A percentile compares a stretch with the other conserved stretches of the same genome.
Conservation (phyloP, 345 rosid species). For the Lenwebbia sp. region DNA sequence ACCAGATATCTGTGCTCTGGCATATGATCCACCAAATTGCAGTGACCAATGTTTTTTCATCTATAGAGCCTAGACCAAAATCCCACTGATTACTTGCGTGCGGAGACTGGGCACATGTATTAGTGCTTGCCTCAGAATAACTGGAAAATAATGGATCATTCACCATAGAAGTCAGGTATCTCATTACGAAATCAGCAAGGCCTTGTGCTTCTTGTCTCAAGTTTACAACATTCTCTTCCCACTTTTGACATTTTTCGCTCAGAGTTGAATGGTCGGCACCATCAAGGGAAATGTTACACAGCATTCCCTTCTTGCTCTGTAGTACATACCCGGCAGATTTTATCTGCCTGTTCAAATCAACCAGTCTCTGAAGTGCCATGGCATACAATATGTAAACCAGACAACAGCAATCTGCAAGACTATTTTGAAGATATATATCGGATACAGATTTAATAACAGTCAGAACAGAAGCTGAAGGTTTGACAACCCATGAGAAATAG, state of each 20-base stretch:
- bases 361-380: slow-evolving; percentile 76
- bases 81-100: slow-evolving; percentile 33
- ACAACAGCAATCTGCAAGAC: slow-evolving; percentile 34
- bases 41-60: slow-evolving; percentile 40
- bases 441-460: slow-evolving; percentile 43
- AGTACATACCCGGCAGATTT: slow-evolving; percentile 53
- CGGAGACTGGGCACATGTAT: slow-evolving; percentile 8
- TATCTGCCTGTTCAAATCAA: slow-evolving; percentile 70
- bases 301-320: slow-evolving; percentile 25
- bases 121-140: slow-evolving; percentile 4
- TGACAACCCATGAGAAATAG: slow-evolving; percentile 68
- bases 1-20: slow-evolving; percentile 75
- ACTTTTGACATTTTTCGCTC: slow-evolving; percentile 25
- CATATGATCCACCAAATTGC: slow-evolving; percentile 73
- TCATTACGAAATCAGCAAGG: slow-evolving; percentile 53
- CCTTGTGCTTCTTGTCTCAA: slow-evolving; percentile 61
- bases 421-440: slow-evolving; percentile 25
- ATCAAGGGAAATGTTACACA: slow-evolving; percentile 30
- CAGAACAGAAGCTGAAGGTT: slow-evolving; percentile 57
- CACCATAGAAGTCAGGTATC: slow-evolving; percentile 24
- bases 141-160: slow-evolving; percentile 13
- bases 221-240: slow-evolving; percentile 26
- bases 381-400: slow-evolving; percentile 45
- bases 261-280: slow-evolving; percentile 11
- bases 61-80: slow-evolving; percentile 41